Evolutionary conservation across 768 basidiomycete genomes (phyloP), one percentile per base, ranked within the genome.

Genomic region (Podaxis pistillaris): DNA sequence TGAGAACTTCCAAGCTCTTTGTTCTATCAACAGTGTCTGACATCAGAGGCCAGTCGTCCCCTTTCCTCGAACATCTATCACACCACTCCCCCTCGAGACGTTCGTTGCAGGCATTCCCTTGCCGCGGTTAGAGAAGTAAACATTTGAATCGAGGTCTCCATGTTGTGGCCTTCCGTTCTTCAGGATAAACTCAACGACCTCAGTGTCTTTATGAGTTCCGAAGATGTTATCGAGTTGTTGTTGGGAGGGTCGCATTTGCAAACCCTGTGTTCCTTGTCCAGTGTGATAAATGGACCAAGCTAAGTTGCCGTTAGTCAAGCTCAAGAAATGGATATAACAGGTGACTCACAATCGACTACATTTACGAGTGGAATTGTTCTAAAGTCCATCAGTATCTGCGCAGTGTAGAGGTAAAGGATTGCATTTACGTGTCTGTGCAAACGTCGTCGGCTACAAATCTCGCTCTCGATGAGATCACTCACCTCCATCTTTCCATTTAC

Each of bases 401-500:
- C 33, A 4, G 17, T 19, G 30, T 53, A 40, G 22, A 38, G 51
- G 38, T 62, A 54, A 19, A 28, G 11, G 41, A 64, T 19, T 12
- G 62, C 60, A 77, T 77, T 83, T 84, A 92, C 90, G 79, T 89
- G 83, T 90, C 90, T 90, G 41, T 64, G 68, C 65, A 24, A 53
- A 58, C 38, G 30, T 61, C n/a, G 52, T 73, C 46, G 72, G 67
- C 51, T 57, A 28, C 33, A 24, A 58, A 44, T 26, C 44, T 15
- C 51, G 57, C 49, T 63, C 71, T 67, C 66, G 41, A 38, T 22
- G 51, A 64, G 53, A 68, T 63, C 26, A 54, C 83, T 77, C 65
- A 92, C 92, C 91, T 82, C 90, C 91, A 9, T 76, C 81, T 73
- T 86, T 89, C 90, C 90, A 94, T 73, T 86, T 89, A 78, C 85